phyloP scores from a whole-genome alignment of 768 basidiomycete genomes.

The Leccinum barrowsii region DNA sequence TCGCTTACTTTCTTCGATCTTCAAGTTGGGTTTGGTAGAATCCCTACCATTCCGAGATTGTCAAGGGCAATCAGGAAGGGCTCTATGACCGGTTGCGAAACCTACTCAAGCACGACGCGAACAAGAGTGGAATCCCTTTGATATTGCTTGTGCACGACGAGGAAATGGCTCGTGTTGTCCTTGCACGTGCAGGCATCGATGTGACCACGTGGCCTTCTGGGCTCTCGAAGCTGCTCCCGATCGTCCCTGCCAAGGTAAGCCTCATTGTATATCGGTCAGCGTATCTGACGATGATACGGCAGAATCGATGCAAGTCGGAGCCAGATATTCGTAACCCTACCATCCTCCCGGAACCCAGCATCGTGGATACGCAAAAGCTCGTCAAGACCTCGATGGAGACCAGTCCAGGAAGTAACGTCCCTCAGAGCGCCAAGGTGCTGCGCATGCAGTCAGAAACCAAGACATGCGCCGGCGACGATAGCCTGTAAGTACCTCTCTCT shows the following conservation, averaged over 20 bases:
- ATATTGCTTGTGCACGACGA: slow-evolving; percentile 48
- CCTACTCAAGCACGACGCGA: slow-evolving; percentile 19
- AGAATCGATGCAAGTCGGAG: slow-evolving; percentile 12
- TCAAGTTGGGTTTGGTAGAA: slow-evolving; percentile 4
- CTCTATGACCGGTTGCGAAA: slow-evolving; percentile 16
- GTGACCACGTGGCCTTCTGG: slow-evolving; percentile 40
- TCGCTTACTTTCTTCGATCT: background rate
- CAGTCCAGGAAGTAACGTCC: slow-evolving; percentile 20
- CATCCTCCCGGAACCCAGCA: slow-evolving; percentile 27
- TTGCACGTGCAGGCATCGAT: slow-evolving; percentile 42
- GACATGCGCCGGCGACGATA: slow-evolving; percentile 52
- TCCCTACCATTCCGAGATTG: slow-evolving; percentile 18
- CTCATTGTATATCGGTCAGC: background rate
- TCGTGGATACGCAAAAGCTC: slow-evolving; percentile 41
- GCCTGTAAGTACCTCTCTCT: slow-evolving; percentile 35
- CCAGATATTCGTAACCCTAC: background rate
- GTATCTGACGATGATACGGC: background rate
- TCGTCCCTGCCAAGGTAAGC: slow-evolving; percentile 6
- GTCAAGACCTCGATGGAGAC: slow-evolving; percentile 40
- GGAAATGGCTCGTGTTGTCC: slow-evolving; percentile 35
- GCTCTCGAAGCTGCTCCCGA: slow-evolving; percentile 24
- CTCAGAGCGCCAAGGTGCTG: slow-evolving; percentile 34
- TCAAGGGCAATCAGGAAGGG: slow-evolving; percentile 7
- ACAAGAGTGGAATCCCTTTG: slow-evolving; percentile 30
- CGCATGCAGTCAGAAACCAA: slow-evolving; percentile 31